Base-by-base conservation (phyloP, 768 basidiomycete genomes). In the Leccinum pellstonianum region DNA sequence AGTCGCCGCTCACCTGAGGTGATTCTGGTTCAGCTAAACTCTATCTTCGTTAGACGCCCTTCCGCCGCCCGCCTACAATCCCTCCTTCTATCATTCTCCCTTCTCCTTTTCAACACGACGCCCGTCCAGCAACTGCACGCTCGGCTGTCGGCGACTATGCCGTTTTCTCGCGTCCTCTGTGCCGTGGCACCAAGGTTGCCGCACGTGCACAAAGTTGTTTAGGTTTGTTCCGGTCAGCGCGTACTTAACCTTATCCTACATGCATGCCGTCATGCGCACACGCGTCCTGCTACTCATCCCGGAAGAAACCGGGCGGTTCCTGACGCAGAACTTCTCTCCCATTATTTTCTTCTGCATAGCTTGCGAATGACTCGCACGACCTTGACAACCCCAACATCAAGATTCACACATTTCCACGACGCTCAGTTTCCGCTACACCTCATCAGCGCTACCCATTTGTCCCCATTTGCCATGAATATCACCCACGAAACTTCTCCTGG, bases 221-320 rank as follows among this genome's bases (percentile, higher is more conserved):
- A 21, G 14, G 31, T 27, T 23, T 61, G 37, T 19, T 60, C 37
- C 25, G 51, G 10, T 41, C 31, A 38, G 23, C 41, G 27, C 15
- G 25, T 21, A 25, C 25, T 25, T 25, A 23, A 25, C 35, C 31
- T 27, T 50, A 25, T 41, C 38, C 21, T 37, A 21, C 33, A 10
- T n/a, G n/a, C n/a, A 52, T 60, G 54, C 35, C 63, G 59, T 56
- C 35, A 58, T 54, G 15, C n/a, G 15, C 41, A 51, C 29, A 54
- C 55, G 33, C 60, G 15, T 43, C 43, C 31, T 43, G 17, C 23
- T 10, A 4, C 33, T 19, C 21, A 4, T 17, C 41, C 0, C 65
- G 67, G 67, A 64, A 61, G 35, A 61, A 57, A 31, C 64, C 67
- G 68, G 68, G 68, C 35, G 10, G 35, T 57, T 14, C 23, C 43